These are phyloP conservation scores for Polytrichum formosum DNA, from an alignment of 225 moss, liverwort and hornwort genomes.

Conservation along the genomic window DNA sequence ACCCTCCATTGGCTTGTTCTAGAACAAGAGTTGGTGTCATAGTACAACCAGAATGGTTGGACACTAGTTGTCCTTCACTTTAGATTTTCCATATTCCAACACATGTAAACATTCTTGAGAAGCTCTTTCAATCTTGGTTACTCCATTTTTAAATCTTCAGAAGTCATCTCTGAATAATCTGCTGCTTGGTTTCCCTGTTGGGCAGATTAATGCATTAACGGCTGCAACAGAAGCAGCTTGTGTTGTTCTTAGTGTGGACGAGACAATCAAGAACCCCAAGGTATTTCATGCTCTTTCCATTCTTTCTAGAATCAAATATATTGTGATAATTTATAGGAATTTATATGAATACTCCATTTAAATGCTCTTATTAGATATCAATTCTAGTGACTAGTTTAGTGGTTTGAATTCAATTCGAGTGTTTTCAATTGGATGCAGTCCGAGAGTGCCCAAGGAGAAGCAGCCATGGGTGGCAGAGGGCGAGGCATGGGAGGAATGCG, in stretches of 20 bases:
- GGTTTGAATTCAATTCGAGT: not conserved
- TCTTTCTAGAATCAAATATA: too few relatives aligned
- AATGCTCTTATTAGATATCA: too few relatives aligned
- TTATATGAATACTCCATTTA: too few relatives aligned
- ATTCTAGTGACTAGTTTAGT: too few relatives aligned
- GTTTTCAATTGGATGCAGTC: slow-evolving; percentile 22
- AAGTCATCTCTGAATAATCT: not conserved
- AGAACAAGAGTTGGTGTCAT: slow-evolving; percentile 9
- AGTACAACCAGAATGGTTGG: slow-evolving; percentile 5
- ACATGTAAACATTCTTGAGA: not conserved
- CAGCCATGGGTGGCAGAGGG: slow-evolving; percentile 45
- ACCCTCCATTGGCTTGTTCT: slow-evolving; percentile 4
- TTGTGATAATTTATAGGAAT: not conserved
- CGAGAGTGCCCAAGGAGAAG: slow-evolving; percentile 57
- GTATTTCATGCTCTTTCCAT: slow-evolving; percentile 9
- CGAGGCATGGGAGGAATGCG: slow-evolving; percentile 51
- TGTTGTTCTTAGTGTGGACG: slow-evolving; percentile 52
- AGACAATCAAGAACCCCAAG: slow-evolving; percentile 64
- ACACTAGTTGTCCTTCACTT: not conserved
- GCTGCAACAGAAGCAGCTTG: slow-evolving; percentile 88
- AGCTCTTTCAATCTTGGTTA: not conserved
- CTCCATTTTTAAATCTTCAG: not conserved
- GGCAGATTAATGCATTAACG: slow-evolving; percentile 83
- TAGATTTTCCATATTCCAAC: not conserved
- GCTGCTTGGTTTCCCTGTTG: not conserved